phyloP scores from a whole-genome alignment of 805 yeast genomes.

The Metschnikowia gelsemii region DNA sequence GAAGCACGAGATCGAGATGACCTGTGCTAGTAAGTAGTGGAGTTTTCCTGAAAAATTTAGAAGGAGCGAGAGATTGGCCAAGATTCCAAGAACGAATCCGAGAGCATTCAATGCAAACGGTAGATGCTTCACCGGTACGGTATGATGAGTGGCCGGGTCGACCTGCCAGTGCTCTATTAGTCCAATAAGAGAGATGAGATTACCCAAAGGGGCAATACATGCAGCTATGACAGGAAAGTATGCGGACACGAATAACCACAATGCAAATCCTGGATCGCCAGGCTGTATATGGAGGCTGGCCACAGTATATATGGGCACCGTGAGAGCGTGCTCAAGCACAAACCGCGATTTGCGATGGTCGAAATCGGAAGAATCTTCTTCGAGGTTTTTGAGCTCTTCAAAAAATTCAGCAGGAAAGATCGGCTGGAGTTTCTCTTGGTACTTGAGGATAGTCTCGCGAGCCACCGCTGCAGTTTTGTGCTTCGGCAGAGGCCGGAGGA shows the following conservation, averaged over 20 bases:
- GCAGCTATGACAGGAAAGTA: constrained; percentile 76
- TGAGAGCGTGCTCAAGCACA: constrained; percentile 31
- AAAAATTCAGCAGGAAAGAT: constrained; percentile 13
- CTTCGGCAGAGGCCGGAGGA: constrained; percentile 9
- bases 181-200: constrained; percentile 70
- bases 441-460: constrained; percentile 13
- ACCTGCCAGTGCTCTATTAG: constrained; percentile 67
- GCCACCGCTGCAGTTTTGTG: constrained; percentile 8
- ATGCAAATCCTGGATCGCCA: constrained; percentile 35
- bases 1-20: constrained; percentile 64
- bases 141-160: constrained; percentile 23
- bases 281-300: constrained; percentile 35
- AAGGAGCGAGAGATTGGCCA: constrained; percentile 67
- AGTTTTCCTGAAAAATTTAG: constrained; percentile 64
- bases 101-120: constrained; percentile 58
- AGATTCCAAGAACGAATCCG: constrained; percentile 61
- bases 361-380: constrained; percentile 1
- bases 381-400: constrained; percentile 5
- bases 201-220: constrained; percentile 76
- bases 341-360: constrained; percentile 14
- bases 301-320: constrained; percentile 34
- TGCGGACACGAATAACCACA: constrained; percentile 67
- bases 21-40: constrained; percentile 60
- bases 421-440: constrained; percentile 18
- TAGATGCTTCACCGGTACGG: constrained; percentile 31